A percentile compares a stretch with the other conserved stretches of the same genome.
These are phyloP conservation scores for Pittosporum tobira DNA, from an alignment of 129 eudicot species.

Conservation along the genomic window DNA sequence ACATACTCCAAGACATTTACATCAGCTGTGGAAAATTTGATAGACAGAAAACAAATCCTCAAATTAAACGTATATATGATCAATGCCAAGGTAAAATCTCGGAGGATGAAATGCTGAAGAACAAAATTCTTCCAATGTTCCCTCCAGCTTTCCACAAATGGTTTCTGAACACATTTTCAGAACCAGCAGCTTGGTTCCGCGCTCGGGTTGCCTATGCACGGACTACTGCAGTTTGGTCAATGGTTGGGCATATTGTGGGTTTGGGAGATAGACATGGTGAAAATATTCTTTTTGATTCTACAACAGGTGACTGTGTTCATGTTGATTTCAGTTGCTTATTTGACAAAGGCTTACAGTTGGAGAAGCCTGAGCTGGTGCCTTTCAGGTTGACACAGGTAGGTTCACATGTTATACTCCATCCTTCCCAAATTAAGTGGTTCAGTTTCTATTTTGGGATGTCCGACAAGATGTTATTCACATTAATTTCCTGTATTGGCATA, in stretches of 20 bases:
- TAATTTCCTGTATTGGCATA: not conserved
- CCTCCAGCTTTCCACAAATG: conserved; percentile 97
- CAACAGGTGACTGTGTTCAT: conserved; percentile 98
- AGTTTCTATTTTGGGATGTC: not conserved
- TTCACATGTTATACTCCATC: not conserved
- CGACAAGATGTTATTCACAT: not conserved
- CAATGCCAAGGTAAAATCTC: conserved; percentile 76
- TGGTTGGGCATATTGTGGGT: conserved; percentile 99
- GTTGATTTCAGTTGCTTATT: conserved; percentile 99
- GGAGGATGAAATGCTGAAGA: conserved; percentile 93
- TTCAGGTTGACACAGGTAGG: conserved; percentile 94
- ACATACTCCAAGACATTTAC: conserved; percentile 94
- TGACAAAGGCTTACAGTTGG: conserved; percentile 89
- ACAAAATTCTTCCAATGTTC: conserved; percentile 88
- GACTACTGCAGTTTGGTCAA: conserved; percentile 99
- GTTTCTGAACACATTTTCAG: conserved; percentile 93
- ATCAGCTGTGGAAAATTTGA: conserved; percentile 93
- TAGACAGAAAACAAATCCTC: conserved; percentile 82
- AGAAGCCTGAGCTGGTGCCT: conserved; percentile 97
- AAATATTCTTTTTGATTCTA: conserved; percentile 94
- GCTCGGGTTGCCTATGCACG: conserved; percentile 94
- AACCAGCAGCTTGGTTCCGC: conserved; percentile 98
- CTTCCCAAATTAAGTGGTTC: not conserved
- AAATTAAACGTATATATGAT: conserved; percentile 87
- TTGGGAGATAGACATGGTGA: conserved; percentile 99